A percentile compares a stretch with the other conserved stretches of the same genome.
phyloP scores from a whole-genome alignment of 2,329 filamentous ascomycete species.

The Calonectria henricotiae region DNA sequence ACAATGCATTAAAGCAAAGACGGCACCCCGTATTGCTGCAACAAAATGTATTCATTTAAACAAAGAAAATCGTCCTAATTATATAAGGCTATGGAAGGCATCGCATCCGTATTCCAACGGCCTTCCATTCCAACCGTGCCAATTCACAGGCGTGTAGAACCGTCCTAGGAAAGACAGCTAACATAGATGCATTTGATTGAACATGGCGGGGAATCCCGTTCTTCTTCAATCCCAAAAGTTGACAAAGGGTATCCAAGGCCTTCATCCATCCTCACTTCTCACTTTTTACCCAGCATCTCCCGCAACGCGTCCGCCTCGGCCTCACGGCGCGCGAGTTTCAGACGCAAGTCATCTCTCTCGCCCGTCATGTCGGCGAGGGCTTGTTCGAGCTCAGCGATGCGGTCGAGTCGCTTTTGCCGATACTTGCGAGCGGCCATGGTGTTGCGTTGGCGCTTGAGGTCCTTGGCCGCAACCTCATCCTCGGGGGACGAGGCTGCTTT shows the following conservation, averaged over 20 bases:
- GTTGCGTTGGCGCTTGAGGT: constrained; percentile 76
- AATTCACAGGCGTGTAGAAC: constrained; percentile 12
- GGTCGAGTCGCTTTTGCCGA: constrained; percentile 79
- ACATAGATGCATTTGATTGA: constrained; percentile 28
- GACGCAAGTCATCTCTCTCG: constrained; percentile 76
- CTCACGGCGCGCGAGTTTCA: constrained; percentile 76
- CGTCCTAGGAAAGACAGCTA: constrained; percentile 24
- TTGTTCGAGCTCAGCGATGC: constrained; percentile 74
- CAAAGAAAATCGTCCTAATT: constrained; percentile 16
- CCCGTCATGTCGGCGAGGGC: constrained; percentile 72
- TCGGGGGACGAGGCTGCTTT: constrained; percentile 45
- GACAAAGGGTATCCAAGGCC: constrained; percentile 16
- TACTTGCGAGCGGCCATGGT: constrained; percentile 82
- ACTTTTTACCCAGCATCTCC: constrained; percentile 63
- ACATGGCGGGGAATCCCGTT: constrained; percentile 18
- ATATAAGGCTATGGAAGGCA: constrained; percentile 4
- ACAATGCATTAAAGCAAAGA: not conserved
- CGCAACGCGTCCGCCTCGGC: constrained; percentile 76
- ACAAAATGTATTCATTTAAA: constrained; percentile 5
- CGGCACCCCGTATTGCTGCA: not conserved
- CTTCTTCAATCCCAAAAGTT: constrained; percentile 28
- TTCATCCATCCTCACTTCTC: not conserved
- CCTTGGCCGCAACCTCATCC: constrained; percentile 50
- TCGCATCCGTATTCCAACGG: not conserved
- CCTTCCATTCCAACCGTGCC: constrained; percentile 2